A percentile compares a stretch with the other conserved stretches of the same genome.
phyloP scores from a whole-genome alignment of 2,329 filamentous ascomycete genomes.

The Emericellopsis cladophorae region DNA sequence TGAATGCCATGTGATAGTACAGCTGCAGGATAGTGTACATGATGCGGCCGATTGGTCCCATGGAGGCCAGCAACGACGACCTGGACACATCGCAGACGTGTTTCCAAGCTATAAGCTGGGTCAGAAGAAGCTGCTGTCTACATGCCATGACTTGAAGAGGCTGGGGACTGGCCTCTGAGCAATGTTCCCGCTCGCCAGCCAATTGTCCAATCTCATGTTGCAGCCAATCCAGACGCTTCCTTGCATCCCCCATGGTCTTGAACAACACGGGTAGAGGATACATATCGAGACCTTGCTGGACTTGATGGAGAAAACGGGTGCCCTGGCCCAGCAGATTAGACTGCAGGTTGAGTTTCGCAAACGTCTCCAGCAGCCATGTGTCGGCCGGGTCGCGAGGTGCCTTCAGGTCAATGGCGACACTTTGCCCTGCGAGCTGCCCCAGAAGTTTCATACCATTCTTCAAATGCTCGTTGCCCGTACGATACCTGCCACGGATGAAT shows the following conservation, averaged over 20 bases:
- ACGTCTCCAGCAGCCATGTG: conserved; percentile 1
- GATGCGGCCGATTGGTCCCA: background rate
- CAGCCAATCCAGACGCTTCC: conserved; percentile 1
- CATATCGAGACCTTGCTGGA: background rate
- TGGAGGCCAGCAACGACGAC: background rate
- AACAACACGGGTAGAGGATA: background rate
- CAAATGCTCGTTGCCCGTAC: conserved; percentile 14
- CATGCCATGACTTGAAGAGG: background rate
- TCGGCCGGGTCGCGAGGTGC: background rate
- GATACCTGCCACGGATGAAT: conserved; percentile 18
- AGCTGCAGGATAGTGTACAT: background rate
- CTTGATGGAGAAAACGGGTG: background rate
- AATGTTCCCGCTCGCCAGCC: background rate
- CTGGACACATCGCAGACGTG: background rate
- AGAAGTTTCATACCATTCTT: conserved; percentile 16
- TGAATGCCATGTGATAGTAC: conserved; percentile 1
- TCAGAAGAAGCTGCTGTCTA: background rate
- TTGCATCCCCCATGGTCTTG: background rate
- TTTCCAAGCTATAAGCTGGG: background rate
- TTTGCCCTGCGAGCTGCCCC: background rate
- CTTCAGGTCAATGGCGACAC: background rate
- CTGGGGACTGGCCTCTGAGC: background rate
- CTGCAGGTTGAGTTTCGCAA: conserved; percentile 2
- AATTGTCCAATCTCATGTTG: background rate
- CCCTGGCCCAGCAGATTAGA: background rate